These are phyloP conservation scores for Lichtheimia corymbifera DNA, from an alignment of 371 early-diverging fungal genomes.

Conservation along the genomic window DNA sequence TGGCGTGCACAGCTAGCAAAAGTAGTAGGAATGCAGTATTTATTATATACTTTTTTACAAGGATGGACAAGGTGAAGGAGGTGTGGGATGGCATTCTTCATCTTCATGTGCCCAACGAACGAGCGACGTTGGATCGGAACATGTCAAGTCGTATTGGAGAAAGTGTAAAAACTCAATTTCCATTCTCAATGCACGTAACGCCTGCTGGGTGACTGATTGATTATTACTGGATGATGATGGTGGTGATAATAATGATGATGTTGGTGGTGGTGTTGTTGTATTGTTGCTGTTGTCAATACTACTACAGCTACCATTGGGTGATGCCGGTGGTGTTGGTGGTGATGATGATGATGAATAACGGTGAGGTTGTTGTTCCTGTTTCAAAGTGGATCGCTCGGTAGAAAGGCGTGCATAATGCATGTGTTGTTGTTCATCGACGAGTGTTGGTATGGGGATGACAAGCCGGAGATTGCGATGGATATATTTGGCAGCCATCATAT, in stretches of 20 bases:
- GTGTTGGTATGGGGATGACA: slow-evolving; percentile 22
- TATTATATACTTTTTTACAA: no score
- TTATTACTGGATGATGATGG: slow-evolving; percentile 26
- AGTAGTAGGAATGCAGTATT: no score
- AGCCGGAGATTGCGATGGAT: slow-evolving; percentile 44
- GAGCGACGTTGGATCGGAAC: slow-evolving; percentile 31
- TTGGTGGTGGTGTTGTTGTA: background rate
- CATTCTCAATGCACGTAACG: slow-evolving; percentile 40
- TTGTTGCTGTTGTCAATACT: background rate
- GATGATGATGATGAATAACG: slow-evolving; percentile 3
- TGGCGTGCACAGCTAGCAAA: no score
- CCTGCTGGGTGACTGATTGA: slow-evolving; percentile 16
- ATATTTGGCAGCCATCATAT: slow-evolving; percentile 59
- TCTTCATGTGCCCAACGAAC: slow-evolving; percentile 34
- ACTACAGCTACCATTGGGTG: background rate
- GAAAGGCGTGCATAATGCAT: slow-evolving; percentile 5
- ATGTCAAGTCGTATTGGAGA: slow-evolving; percentile 47
- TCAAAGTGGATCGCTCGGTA: slow-evolving; percentile 15
- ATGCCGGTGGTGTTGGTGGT: slow-evolving; percentile 6
- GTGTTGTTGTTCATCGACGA: slow-evolving; percentile 17
- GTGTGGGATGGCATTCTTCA: no score
- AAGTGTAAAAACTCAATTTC: slow-evolving; percentile 62
- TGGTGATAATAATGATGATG: slow-evolving; percentile 13
- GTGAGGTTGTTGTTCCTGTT: slow-evolving; percentile 1
- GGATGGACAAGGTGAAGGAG: no score